A percentile compares a stretch with the other conserved stretches of the same genome.
These are phyloP conservation scores for Vigna radiata DNA, from an alignment of 306 rosid species.

Conservation along the genomic window DNA sequence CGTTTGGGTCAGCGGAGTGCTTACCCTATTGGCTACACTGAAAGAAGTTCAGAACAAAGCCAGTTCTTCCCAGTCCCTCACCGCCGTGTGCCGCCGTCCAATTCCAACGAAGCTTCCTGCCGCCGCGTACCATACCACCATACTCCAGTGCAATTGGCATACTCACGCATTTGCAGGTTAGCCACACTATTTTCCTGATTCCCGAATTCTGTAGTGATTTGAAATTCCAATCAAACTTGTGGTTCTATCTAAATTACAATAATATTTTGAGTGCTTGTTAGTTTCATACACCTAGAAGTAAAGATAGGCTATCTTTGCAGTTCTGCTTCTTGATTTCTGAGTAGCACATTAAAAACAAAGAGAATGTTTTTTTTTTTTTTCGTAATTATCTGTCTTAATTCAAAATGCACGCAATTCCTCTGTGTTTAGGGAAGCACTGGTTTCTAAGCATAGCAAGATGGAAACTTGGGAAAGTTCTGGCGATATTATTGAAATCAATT, in stretches of 20 bases:
- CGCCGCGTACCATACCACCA: not conserved
- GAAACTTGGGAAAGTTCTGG: conserved; percentile 9
- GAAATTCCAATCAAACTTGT: not conserved
- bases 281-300: not conserved
- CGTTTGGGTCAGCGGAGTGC: not conserved
- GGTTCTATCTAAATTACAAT: not conserved
- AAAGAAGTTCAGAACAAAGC: not conserved
- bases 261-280: not conserved
- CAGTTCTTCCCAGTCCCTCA: not conserved
- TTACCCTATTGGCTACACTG: not conserved
- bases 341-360: not conserved
- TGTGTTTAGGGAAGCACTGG: not conserved
- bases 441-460: conserved; percentile 32
- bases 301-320: not conserved
- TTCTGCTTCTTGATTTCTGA: not conserved
- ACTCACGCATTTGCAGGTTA: not conserved
- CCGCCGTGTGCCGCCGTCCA: not conserved
- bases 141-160: too few species aligned
- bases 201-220: not conserved
- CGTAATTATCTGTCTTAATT: not conserved
- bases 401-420: not conserved
- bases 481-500: conserved; percentile 30
- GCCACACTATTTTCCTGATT: not conserved
- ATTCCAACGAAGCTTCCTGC: not conserved
- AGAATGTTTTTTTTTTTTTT: not conserved